Conservation (phyloP, 805 yeast genomes). For the Pichia nakasei region DNA sequence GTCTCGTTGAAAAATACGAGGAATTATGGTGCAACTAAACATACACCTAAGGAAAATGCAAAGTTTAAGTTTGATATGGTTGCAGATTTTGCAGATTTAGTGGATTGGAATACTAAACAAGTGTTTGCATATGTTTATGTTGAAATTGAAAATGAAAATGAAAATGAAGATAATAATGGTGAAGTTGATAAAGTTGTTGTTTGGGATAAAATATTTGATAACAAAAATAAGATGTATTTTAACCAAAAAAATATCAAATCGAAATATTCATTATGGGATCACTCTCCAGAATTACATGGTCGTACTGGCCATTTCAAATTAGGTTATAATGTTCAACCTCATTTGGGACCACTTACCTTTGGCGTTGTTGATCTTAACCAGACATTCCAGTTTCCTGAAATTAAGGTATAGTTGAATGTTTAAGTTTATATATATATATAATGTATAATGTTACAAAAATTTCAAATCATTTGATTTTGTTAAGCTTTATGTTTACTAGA, state of each 20-base stretch:
- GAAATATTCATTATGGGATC: slow-evolving; percentile 85
- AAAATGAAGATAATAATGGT: slow-evolving; percentile 3
- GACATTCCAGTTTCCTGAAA: slow-evolving; percentile 17
- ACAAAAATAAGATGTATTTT: slow-evolving; percentile 50
- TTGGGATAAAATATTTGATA: slow-evolving; percentile 80
- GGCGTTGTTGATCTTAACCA: slow-evolving; percentile 41
- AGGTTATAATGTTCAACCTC: slow-evolving; percentile 91
- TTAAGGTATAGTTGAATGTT: background rate
- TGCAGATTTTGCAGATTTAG: slow-evolving; percentile 66
- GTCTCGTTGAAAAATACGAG: slow-evolving; percentile 18
- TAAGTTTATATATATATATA: background rate
- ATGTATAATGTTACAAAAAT: background rate
- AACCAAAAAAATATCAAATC: slow-evolving; percentile 45
- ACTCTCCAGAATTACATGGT: slow-evolving; percentile 49
- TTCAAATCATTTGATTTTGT: too few species aligned
- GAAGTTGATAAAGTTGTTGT: slow-evolving; percentile 49
- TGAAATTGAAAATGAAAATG: slow-evolving; percentile 34
- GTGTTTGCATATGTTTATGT: slow-evolving; percentile 88
- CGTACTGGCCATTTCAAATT: slow-evolving; percentile 61
- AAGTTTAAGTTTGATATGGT: slow-evolving; percentile 64
- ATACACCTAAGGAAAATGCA: slow-evolving; percentile 69
- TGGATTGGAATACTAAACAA: slow-evolving; percentile 97
- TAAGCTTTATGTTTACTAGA: too few species aligned
- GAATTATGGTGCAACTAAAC: slow-evolving; percentile 49
- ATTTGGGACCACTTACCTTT: slow-evolving; percentile 68